These are phyloP conservation scores for Diaporthe nobilis DNA, from an alignment of 2,329 filamentous ascomycete species.

Conservation along the genomic window DNA sequence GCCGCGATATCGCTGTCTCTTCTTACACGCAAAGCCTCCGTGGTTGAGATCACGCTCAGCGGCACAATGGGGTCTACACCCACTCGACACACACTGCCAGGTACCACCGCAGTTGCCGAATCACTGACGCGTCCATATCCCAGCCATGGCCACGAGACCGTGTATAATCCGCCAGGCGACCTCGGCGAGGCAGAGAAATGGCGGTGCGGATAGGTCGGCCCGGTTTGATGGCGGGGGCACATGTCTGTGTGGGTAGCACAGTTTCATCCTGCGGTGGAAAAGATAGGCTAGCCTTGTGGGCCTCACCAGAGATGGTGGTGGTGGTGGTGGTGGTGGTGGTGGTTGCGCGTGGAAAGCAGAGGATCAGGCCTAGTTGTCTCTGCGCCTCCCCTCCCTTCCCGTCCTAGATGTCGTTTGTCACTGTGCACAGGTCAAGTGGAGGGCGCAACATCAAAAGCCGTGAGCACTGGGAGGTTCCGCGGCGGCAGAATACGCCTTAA, in stretches of 20 bases:
- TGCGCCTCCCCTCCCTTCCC: conserved; percentile 23
- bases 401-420: not conserved
- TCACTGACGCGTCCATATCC: conserved; percentile 21
- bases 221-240: conserved; percentile 11
- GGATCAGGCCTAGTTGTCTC: conserved; percentile 5
- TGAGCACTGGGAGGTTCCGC: conserved; percentile 5
- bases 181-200: conserved; percentile 21
- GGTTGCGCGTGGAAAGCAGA: not conserved
- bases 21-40: not conserved
- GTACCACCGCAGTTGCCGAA: conserved; percentile 16
- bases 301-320: not conserved
- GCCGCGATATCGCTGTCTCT: not conserved
- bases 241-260: conserved; percentile 31
- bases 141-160: conserved; percentile 21
- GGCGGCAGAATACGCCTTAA: conserved; percentile 1
- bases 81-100: not conserved
- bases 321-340: not conserved
- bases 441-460: not conserved
- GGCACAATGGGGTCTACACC: not conserved
- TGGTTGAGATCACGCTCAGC: not conserved
- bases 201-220: conserved; percentile 32
- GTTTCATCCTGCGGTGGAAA: conserved; percentile 25
- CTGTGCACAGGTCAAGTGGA: not conserved
- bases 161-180: not conserved
- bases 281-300: conserved; percentile 6